Conservation (phyloP, 2,329 filamentous ascomycete genomes). For the Ophiostoma sp. region DNA sequence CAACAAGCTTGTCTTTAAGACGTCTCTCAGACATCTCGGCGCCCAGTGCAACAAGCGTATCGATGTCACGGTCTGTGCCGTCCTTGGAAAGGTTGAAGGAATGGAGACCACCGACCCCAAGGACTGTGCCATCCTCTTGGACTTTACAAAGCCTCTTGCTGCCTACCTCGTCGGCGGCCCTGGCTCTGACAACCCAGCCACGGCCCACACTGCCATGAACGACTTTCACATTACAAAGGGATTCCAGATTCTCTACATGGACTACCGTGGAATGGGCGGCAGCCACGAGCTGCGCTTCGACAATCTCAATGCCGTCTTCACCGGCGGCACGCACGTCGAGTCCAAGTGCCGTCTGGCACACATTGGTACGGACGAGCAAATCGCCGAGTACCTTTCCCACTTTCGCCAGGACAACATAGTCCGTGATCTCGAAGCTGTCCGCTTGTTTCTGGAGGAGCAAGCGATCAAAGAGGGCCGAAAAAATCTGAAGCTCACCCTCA, state of each 20-base stretch:
- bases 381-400: constrained; percentile 28
- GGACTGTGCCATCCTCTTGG: not conserved
- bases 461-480: constrained; percentile 38
- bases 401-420: constrained; percentile 72
- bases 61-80: not conserved
- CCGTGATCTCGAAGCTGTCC: constrained; percentile 65
- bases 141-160: constrained; percentile 28
- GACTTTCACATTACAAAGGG: constrained; percentile 58
- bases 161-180: constrained; percentile 66
- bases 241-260: constrained; percentile 62
- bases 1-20: not conserved
- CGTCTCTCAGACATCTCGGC: not conserved
- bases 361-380: not conserved
- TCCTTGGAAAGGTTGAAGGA: not conserved
- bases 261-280: constrained; percentile 67
- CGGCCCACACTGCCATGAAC: constrained; percentile 40
- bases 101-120: not conserved
- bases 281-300: constrained; percentile 58
- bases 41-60: not conserved
- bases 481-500: constrained; percentile 34
- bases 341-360: not conserved
- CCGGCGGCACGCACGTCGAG: not conserved
- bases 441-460: constrained; percentile 49
- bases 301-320: constrained; percentile 33
- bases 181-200: constrained; percentile 46